Conservation (phyloP, 2,329 filamentous ascomycete species). For the Fusarium miscanthi region DNA sequence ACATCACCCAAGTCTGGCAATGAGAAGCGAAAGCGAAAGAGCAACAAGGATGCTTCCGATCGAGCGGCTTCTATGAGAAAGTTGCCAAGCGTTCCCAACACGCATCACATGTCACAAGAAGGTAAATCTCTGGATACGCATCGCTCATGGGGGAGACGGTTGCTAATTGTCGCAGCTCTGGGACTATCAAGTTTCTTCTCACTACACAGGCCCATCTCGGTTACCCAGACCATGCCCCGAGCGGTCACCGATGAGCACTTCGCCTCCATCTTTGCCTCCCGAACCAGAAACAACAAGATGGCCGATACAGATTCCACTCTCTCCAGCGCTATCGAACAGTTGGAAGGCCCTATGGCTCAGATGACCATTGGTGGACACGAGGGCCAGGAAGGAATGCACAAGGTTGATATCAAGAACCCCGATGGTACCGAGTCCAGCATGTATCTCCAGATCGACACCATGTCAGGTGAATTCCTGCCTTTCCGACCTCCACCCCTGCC, state of each 20-base stretch:
- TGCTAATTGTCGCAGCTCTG: conserved; percentile 70
- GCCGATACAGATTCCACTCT: conserved; percentile 75
- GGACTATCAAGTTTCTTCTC: conserved; percentile 94
- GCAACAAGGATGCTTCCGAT: conserved; percentile 60
- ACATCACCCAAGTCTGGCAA: conserved; percentile 56
- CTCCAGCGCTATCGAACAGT: conserved; percentile 66
- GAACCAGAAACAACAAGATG: conserved; percentile 62
- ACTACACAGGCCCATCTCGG: conserved; percentile 91
- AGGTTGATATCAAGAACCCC: conserved; percentile 65
- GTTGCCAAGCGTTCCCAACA: conserved; percentile 80
- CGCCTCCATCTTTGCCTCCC: conserved; percentile 80
- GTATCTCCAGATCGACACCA: conserved; percentile 74
- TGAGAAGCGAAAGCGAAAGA: conserved; percentile 70
- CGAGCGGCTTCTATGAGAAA: conserved; percentile 62
- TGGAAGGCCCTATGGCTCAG: conserved; percentile 68
- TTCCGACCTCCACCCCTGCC: conserved; percentile 89
- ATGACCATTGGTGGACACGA: conserved; percentile 59
- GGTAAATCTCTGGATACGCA: conserved; percentile 56
- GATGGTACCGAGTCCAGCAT: conserved; percentile 69
- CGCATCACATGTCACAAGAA: conserved; percentile 75
- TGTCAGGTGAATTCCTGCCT: conserved; percentile 77
- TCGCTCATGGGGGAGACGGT: not conserved
- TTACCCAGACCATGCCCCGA: conserved; percentile 83
- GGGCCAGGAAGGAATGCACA: conserved; percentile 60
- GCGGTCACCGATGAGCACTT: conserved; percentile 79